phyloP scores from a whole-genome alignment of 2,329 filamentous ascomycete species.

The Penicillium sp. region DNA sequence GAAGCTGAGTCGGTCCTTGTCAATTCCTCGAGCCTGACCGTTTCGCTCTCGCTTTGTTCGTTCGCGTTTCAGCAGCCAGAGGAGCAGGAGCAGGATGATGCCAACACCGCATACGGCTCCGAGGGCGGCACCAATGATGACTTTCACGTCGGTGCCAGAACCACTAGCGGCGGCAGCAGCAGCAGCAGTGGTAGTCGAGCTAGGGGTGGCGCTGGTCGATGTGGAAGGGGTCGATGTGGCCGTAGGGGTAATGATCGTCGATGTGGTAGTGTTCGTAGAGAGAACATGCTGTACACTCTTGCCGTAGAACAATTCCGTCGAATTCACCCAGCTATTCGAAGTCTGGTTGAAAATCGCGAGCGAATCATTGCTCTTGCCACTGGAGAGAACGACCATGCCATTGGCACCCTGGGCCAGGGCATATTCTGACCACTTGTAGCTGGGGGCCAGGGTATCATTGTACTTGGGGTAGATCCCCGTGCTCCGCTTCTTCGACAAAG shows the following conservation, averaged over 20 bases:
- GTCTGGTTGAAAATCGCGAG: constrained; percentile 77
- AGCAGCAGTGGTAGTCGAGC: constrained; percentile 42
- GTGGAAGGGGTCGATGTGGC: constrained; percentile 38
- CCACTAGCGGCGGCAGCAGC: constrained; percentile 37
- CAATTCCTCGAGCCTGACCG: constrained; percentile 53
- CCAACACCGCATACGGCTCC: constrained; percentile 78
- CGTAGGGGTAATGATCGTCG: constrained; percentile 35
- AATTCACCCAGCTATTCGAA: constrained; percentile 77
- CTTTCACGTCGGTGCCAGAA: constrained; percentile 42
- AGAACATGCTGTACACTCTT: constrained; percentile 20
- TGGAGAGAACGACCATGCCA: constrained; percentile 76
- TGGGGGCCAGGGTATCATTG: constrained; percentile 73
- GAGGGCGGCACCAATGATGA: constrained; percentile 78
- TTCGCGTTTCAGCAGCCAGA: constrained; percentile 61
- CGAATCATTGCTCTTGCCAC: constrained; percentile 68
- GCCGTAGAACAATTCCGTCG: constrained; percentile 63
- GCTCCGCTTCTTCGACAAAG: constrained; percentile 43
- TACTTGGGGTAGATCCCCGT: constrained; percentile 74
- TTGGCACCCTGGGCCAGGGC: constrained; percentile 68
- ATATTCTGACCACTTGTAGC: constrained; percentile 65
- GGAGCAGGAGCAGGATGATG: constrained; percentile 69
- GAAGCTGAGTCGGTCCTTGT: constrained; percentile 59
- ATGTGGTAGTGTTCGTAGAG: constrained; percentile 26
- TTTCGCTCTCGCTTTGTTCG: constrained; percentile 57
- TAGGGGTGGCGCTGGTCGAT: constrained; percentile 37